These are phyloP conservation scores for Sphaerosporella brunnea DNA, from an alignment of 495 filamentous ascomycete genomes.

Conservation along the genomic window DNA sequence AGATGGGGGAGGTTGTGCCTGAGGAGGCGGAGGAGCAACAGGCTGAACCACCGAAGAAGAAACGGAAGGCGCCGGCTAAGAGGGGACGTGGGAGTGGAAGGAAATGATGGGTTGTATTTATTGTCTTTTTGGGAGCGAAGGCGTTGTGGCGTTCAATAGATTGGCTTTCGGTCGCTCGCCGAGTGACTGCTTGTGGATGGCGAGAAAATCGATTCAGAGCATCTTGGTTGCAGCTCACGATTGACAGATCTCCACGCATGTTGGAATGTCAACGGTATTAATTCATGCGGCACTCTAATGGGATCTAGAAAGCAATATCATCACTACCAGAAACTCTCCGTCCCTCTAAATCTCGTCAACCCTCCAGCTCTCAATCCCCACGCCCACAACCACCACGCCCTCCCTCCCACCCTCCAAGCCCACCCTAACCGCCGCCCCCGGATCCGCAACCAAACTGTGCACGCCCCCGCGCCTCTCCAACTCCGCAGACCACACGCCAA, in stretches of 20 bases:
- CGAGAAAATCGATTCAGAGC: too few species aligned
- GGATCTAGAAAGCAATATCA: too few species aligned
- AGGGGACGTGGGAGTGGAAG: slow-evolving; percentile 4
- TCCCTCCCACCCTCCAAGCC: not conserved
- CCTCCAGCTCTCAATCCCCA: slow-evolving; percentile 35
- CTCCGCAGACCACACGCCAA: slow-evolving; percentile 51
- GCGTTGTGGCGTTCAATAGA: too few species aligned
- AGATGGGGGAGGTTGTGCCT: slow-evolving; percentile 2
- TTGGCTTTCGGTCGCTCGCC: too few species aligned
- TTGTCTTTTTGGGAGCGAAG: too few species aligned
- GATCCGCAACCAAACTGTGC: slow-evolving; percentile 37
- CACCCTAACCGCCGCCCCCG: slow-evolving; percentile 2
- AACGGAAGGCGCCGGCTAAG: slow-evolving; percentile 8
- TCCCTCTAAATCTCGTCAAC: slow-evolving; percentile 9
- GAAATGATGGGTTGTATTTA: not conserved
- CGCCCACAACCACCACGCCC: slow-evolving; percentile 31
- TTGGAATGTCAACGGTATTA: too few species aligned
- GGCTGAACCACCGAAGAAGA: slow-evolving; percentile 9
- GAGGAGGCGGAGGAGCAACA: slow-evolving; percentile 12
- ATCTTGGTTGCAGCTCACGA: too few species aligned
- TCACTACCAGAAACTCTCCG: too few species aligned
- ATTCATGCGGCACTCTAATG: too few species aligned
- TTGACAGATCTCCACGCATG: too few species aligned
- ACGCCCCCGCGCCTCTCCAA: slow-evolving; percentile 8
- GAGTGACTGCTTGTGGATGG: too few species aligned